These are phyloP conservation scores for Xylaria multiplex DNA, from an alignment of 2,329 filamentous ascomycete species.

Conservation along the genomic window DNA sequence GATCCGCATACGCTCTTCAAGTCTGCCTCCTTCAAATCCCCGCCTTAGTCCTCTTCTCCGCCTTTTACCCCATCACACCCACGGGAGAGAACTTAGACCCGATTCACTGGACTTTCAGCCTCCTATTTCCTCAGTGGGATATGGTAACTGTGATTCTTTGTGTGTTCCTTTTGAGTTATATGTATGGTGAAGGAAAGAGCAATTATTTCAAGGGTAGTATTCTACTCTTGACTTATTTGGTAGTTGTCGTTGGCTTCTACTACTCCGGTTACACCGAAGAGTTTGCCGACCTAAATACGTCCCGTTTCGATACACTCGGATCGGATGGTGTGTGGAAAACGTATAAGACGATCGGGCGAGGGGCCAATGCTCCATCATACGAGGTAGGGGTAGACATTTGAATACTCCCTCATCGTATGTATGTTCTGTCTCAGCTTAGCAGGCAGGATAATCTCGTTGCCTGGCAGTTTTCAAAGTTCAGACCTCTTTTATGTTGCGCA, in stretches of 20 bases:
- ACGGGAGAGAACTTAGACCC: conserved; percentile 54
- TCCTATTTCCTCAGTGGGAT: conserved; percentile 99
- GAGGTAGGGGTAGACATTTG: conserved; percentile 42
- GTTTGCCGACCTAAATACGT: conserved; percentile 54
- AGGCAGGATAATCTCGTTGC: background rate
- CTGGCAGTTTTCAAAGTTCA: background rate
- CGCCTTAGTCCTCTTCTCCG: conserved; percentile 90
- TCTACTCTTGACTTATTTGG: conserved; percentile 89
- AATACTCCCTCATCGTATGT: conserved; percentile 6
- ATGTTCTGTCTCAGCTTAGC: conserved; percentile 4
- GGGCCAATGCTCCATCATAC: conserved; percentile 53
- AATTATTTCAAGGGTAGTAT: conserved; percentile 99
- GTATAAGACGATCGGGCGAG: conserved; percentile 65
- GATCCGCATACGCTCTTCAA: conserved; percentile 94
- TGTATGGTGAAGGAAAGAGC: conserved; percentile 98
- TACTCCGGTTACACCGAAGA: conserved; percentile 70
- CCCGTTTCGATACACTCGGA: conserved; percentile 65
- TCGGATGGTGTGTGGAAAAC: conserved; percentile 60
- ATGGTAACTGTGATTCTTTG: conserved; percentile 97
- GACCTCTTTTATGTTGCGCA: conserved; percentile 22
- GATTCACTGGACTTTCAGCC: conserved; percentile 75
- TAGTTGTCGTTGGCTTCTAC: conserved; percentile 92
- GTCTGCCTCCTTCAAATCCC: conserved; percentile 96
- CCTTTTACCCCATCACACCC: conserved; percentile 68
- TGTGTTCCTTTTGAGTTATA: conserved; percentile 95